Base-by-base conservation (phyloP, 1,139 yeast species). In the Schizosaccharomyces versatilis region DNA sequence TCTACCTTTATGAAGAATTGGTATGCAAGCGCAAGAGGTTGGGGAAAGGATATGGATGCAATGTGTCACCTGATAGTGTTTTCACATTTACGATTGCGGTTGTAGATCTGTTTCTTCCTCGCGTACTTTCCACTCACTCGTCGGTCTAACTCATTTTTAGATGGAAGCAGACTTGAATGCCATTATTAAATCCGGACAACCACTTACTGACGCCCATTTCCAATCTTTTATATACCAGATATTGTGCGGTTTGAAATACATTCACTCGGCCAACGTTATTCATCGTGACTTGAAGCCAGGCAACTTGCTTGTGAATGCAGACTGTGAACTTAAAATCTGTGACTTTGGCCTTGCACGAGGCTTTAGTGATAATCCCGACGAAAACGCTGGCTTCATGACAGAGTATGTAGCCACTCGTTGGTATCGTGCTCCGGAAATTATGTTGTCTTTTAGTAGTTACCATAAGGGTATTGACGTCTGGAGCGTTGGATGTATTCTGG, bases 131-230 rank as follows among this genome's bases (percentile, higher is more conserved):
- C 47, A 1, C 12, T 8, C 54, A 32, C 15, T n/a, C 17, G 5
- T 24, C 2, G 5, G 5, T 24, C 40, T 42, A 42, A n/a, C 51
- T 32, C 96, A 88, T 67, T 71, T 86, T 61, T 44, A 53, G 41
- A 86, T 90, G 96, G 98, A 90, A 67, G 90, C 97, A 69, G 98
- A 90, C 67, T 81, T 90, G 84, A 96, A 88, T 66, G 97, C 90
- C 67, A 90, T 90, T 64, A 90, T 90, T 58, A 74, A 94, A 61
- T 84, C 95, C 2, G 86, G 88, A 38, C 98, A 90, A 68, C 86
- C 95, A 0, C 73, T 90, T 62, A 86, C 97, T 0, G 97, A 90
- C 66, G 84, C 88, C 44, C 98, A 90, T 67, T 88, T 84, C 68
- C 98, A 90, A 68, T 80, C 85, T 53, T 90, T 90, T 64, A 76